These are phyloP conservation scores for Larix kaempferi DNA, from an alignment of 75 land plant species.

Conservation along the genomic window DNA sequence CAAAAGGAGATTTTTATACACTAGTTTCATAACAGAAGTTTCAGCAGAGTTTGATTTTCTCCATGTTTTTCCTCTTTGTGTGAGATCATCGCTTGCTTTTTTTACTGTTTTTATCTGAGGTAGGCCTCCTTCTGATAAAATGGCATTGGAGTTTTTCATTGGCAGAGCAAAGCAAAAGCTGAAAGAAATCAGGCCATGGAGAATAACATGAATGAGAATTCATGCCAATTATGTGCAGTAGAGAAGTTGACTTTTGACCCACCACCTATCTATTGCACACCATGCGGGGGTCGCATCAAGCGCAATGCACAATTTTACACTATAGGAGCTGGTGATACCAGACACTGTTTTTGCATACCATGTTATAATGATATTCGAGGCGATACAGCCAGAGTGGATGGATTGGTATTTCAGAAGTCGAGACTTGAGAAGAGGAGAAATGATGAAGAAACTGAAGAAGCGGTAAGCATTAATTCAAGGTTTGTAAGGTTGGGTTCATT, in stretches of 20 bases:
- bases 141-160: conserved; percentile 3
- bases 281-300: conserved; percentile 94
- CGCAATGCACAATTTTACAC: conserved; percentile 87
- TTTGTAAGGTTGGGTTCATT: not conserved
- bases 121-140: not conserved
- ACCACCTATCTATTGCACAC: conserved; percentile 91
- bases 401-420: conserved; percentile 49
- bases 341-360: conserved; percentile 88
- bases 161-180: conserved; percentile 96
- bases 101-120: not conserved
- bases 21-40: not conserved
- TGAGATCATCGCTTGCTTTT: not conserved
- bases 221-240: conserved; percentile 94
- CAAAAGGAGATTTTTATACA: not conserved
- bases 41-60: not conserved
- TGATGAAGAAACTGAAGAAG: conserved; percentile 97
- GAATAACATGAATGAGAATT: conserved; percentile 72
- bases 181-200: conserved; percentile 96
- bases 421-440: conserved; percentile 86
- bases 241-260: conserved; percentile 98
- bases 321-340: conserved; percentile 71
- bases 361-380: conserved; percentile 93
- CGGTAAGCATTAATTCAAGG: conserved; percentile 41
- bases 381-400: conserved; percentile 72
- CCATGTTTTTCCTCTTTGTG: not conserved